Percentiles rank a stretch among this genome's conserved stretches.
phyloP scores from a whole-genome alignment of 164 flowering plant genomes.

The Kalanchoe fedtschenkoi region DNA sequence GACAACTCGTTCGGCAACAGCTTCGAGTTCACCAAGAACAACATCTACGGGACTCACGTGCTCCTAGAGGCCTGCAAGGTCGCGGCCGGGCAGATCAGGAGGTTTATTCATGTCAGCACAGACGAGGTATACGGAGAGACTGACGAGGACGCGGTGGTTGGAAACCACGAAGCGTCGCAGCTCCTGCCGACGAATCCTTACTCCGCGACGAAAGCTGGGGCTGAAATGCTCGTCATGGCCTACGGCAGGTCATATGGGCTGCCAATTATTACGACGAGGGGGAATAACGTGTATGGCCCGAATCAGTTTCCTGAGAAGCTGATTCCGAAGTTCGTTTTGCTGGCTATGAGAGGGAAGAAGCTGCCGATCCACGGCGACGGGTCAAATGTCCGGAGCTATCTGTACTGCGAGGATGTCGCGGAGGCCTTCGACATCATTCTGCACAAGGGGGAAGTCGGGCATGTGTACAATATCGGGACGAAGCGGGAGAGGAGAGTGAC shows the following conservation, averaged over 20 bases:
- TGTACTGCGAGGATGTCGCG: conserved; percentile 1
- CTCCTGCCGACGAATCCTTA: neutral
- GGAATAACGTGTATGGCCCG: neutral
- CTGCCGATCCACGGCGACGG: conserved; percentile 4
- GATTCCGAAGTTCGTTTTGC: neutral
- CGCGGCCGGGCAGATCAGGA: conserved; percentile 3
- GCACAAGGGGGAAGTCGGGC: neutral
- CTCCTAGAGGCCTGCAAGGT: neutral
- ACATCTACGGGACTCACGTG: conserved; percentile 1
- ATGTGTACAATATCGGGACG: neutral
- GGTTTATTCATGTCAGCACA: conserved; percentile 2
- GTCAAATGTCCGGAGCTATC: conserved; percentile 1
- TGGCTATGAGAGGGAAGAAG: conserved; percentile 4
- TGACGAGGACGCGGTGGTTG: conserved; percentile 1
- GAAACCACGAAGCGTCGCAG: neutral
- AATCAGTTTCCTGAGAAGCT: conserved; percentile 4
- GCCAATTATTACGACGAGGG: neutral
- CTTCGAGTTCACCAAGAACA: conserved; percentile 1
- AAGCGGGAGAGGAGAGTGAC: conserved; percentile 1
- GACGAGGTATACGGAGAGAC: neutral
- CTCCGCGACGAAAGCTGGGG: conserved; percentile 1
- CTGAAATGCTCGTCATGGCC: conserved; percentile 2
- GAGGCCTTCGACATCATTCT: conserved; percentile 2
- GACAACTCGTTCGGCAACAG: conserved; percentile 2
- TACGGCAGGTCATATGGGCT: neutral